Evolutionary conservation across 164 flowering plant species (phyloP).

Genomic region (Chloranthus sessilifolius): DNA sequence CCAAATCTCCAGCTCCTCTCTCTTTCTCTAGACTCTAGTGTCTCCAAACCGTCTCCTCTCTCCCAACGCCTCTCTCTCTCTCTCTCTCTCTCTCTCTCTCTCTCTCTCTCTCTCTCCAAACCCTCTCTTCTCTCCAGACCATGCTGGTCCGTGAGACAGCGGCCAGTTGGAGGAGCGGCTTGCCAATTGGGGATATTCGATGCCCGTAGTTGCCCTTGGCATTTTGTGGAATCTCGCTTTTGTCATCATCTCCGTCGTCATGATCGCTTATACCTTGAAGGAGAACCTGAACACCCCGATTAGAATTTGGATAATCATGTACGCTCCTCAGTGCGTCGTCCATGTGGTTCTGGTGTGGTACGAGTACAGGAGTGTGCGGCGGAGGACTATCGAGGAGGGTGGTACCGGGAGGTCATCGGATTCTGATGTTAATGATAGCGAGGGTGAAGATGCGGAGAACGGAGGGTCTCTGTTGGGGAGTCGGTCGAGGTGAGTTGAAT

Average conservation of each 20-base stretch:
- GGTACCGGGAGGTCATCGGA: slow-evolving; percentile 18
- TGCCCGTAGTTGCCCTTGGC: slow-evolving; percentile 91
- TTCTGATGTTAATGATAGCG: slow-evolving; percentile 39
- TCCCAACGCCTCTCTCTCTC: too few species aligned
- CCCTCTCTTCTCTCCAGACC: too few species aligned
- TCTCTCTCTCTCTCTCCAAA: too few species aligned
- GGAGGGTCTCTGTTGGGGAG: slow-evolving; percentile 11
- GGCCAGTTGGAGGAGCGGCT: slow-evolving; percentile 94
- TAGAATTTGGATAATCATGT: slow-evolving; percentile 69
- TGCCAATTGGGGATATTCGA: slow-evolving; percentile 96
- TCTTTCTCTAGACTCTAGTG: too few species aligned
- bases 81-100: too few species aligned
- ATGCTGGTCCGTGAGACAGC: slow-evolving; percentile 90
- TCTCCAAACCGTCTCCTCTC: too few species aligned
- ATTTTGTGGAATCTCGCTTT: slow-evolving; percentile 82
- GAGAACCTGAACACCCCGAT: slow-evolving; percentile 58
- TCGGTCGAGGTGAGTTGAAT: slow-evolving; percentile 46
- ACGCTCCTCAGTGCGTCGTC: slow-evolving; percentile 62
- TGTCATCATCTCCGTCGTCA: slow-evolving; percentile 54
- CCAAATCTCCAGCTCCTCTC: too few species aligned
- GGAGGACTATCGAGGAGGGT: slow-evolving; percentile 8
- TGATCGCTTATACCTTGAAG: slow-evolving; percentile 33
- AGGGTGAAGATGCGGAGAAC: slow-evolving; percentile 35
- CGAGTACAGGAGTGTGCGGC: slow-evolving; percentile 52
- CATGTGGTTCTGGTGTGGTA: slow-evolving; percentile 80